Percentiles rank a stretch among this genome's conserved stretches.
Conservation (phyloP, 768 basidiomycete species). For the Tubosaeta brunneosetosa region DNA sequence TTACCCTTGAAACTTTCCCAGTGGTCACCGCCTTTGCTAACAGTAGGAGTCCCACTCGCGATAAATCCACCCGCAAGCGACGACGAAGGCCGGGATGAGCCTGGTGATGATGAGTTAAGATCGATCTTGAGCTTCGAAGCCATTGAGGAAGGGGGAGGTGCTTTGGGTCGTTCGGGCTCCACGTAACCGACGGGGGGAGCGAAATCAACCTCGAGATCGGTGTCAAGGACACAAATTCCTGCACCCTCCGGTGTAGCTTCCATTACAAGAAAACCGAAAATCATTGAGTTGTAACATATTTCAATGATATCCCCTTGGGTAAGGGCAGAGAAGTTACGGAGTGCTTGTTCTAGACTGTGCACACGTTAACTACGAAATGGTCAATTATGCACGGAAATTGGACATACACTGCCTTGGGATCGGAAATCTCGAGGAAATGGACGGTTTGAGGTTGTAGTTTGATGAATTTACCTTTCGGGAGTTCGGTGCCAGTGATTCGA, state of each 20-base stretch:
- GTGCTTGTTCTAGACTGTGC: conserved; percentile 83
- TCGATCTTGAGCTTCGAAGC: conserved; percentile 96
- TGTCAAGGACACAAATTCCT: conserved; percentile 88
- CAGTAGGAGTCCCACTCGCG: conserved; percentile 41
- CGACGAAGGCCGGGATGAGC: conserved; percentile 77
- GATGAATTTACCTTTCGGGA: conserved; percentile 91
- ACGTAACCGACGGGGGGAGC: conserved; percentile 90
- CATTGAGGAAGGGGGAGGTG: conserved; percentile 84
- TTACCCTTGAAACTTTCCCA: conserved; percentile 98
- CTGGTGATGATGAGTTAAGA: conserved; percentile 78
- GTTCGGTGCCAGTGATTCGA: conserved; percentile 80
- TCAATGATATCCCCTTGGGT: conserved; percentile 98
- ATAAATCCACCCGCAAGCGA: conserved; percentile 67
- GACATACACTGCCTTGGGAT: conserved; percentile 94
- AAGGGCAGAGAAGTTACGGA: conserved; percentile 88
- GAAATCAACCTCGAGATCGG: conserved; percentile 98
- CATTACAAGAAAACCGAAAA: conserved; percentile 95
- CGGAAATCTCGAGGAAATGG: conserved; percentile 94
- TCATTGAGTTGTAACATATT: conserved; percentile 93
- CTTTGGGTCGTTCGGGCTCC: conserved; percentile 85
- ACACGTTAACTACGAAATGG: conserved; percentile 1
- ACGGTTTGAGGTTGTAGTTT: conserved; percentile 95
- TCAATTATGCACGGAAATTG: background rate
- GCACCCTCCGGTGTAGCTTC: conserved; percentile 82
- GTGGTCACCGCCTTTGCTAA: conserved; percentile 75